A percentile compares a stretch with the other conserved stretches of the same genome.
These are phyloP conservation scores for Russula olivacea DNA, from an alignment of 768 basidiomycete species.

Conservation along the genomic window DNA sequence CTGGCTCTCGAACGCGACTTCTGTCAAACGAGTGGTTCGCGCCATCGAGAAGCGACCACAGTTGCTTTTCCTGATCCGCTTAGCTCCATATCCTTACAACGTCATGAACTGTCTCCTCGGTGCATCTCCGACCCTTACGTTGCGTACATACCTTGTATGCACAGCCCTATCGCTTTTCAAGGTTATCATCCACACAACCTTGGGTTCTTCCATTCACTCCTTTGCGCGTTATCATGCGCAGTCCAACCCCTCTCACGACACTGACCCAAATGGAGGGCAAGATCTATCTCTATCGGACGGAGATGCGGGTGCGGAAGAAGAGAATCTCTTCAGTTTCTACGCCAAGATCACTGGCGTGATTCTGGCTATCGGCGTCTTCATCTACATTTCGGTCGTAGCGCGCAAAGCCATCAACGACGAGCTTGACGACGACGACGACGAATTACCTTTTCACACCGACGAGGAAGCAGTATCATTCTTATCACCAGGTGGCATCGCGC, in stretches of 20 bases:
- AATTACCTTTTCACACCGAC: constrained; percentile 24
- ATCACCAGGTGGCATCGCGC: constrained; percentile 13
- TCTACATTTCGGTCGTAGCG: constrained; percentile 78
- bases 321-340: constrained; percentile 47
- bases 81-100: constrained; percentile 91
- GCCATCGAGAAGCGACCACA: constrained; percentile 85
- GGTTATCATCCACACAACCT: constrained; percentile 82
- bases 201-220: constrained; percentile 82
- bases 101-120: constrained; percentile 94
- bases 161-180: constrained; percentile 85
- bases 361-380: constrained; percentile 66
- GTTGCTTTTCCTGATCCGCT: constrained; percentile 84
- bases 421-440: constrained; percentile 41
- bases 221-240: constrained; percentile 59
- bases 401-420: constrained; percentile 57
- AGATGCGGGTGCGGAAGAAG: constrained; percentile 30
- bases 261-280: constrained; percentile 28
- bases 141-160: constrained; percentile 72
- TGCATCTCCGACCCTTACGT: constrained; percentile 73
- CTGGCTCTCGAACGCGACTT: constrained; percentile 64
- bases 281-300: constrained; percentile 3
- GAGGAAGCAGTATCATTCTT: constrained; percentile 26
- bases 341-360: constrained; percentile 66
- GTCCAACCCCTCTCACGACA: constrained; percentile 6
- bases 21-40: constrained; percentile 73